Evolutionary conservation across 2,329 filamentous ascomycete genomes (phyloP).

Genomic region (Nigrospora sphaerica): DNA sequence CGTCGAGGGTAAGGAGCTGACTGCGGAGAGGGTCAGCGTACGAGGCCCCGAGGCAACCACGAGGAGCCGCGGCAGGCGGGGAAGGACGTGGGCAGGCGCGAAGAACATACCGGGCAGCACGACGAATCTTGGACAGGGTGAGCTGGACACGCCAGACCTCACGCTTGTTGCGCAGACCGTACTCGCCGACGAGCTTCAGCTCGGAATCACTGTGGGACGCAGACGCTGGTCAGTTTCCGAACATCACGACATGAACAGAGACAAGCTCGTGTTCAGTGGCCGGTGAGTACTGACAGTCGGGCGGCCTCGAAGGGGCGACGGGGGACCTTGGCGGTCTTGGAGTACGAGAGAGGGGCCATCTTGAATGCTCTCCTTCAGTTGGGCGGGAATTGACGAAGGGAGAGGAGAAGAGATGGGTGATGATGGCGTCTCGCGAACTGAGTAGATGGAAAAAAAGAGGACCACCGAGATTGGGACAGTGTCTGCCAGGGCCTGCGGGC

Average conservation of each 20-base stretch:
- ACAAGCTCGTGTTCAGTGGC: constrained; percentile 98
- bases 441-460: constrained; percentile 1
- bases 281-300: constrained; percentile 94
- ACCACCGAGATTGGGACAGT: background rate
- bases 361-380: constrained; percentile 25
- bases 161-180: constrained; percentile 99
- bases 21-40: constrained; percentile 39
- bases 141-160: constrained; percentile 99
- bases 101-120: constrained; percentile 87
- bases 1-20: constrained; percentile 99
- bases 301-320: constrained; percentile 98
- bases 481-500: too few species aligned
- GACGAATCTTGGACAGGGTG: constrained; percentile 99
- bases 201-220: constrained; percentile 78
- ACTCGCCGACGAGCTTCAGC: constrained; percentile 99
- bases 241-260: constrained; percentile 93
- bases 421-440: background rate
- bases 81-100: background rate
- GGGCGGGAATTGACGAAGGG: constrained; percentile 16
- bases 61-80: too few species aligned
- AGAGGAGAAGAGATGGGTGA: constrained; percentile 3
- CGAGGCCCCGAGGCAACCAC: background rate
- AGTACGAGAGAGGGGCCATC: constrained; percentile 65
- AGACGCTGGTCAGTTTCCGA: constrained; percentile 56
- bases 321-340: constrained; percentile 99